Percentiles rank a stretch among this genome's conserved stretches.
phyloP scores from a whole-genome alignment of 345 rosid species.

The Eucalyptus erythrocorys region DNA sequence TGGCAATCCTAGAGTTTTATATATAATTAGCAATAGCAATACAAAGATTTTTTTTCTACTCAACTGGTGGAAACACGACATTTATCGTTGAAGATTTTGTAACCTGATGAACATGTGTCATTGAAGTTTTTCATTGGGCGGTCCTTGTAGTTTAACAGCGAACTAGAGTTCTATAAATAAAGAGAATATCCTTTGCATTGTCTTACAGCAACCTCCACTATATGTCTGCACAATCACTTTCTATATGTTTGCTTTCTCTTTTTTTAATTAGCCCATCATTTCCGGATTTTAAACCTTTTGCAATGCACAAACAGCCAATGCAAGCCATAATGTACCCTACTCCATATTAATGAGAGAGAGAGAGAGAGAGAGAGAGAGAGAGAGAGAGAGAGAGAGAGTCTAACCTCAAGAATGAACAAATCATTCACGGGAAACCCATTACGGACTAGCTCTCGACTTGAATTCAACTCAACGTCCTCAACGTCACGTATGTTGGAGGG shows the following conservation, averaged over 20 bases:
- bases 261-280: background rate
- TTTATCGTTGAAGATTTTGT: background rate
- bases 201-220: background rate
- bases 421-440: accelerated
- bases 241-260: no score
- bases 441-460: accelerated
- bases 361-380: no score
- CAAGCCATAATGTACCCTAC: background rate
- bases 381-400: background rate
- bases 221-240: background rate
- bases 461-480: accelerated
- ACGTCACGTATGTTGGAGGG: background rate
- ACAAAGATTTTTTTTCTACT: background rate
- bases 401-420: background rate
- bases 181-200: background rate
- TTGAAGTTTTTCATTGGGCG: background rate
- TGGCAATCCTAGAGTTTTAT: background rate
- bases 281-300: background rate
- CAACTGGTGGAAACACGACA: background rate
- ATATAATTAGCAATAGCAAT: background rate
- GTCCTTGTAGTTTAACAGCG: background rate
- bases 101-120: background rate
- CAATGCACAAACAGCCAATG: no score
- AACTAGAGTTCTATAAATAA: background rate
- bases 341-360: background rate